Percentiles rank a stretch among this genome's conserved stretches.
Evolutionary conservation across 2,329 filamentous ascomycete genomes (phyloP).

Genomic region (Pseudogymnoascus sp.): DNA sequence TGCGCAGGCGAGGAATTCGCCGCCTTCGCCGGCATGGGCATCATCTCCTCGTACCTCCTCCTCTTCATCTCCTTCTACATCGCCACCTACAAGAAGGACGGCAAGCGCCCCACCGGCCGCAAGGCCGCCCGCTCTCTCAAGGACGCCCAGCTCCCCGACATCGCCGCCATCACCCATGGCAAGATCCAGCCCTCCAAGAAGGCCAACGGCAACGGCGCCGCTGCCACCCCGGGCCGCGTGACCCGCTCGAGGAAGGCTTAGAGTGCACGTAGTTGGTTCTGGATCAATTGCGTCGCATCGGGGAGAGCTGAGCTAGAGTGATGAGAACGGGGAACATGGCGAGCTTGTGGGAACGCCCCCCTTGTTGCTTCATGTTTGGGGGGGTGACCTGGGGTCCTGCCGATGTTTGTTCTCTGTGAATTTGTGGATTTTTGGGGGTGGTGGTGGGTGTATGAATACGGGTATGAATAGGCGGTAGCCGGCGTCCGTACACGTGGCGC

Average conservation of each 20-base stretch:
- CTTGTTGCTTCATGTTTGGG: background rate
- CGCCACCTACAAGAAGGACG: slow-evolving; percentile 86
- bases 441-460: background rate
- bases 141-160: slow-evolving; percentile 27
- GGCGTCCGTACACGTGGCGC: background rate
- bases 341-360: background rate
- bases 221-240: slow-evolving; percentile 24
- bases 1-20: slow-evolving; percentile 97
- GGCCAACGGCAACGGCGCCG: slow-evolving; percentile 40
- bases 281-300: background rate
- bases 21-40: slow-evolving; percentile 83
- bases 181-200: slow-evolving; percentile 43
- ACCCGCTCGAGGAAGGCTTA: slow-evolving; percentile 31
- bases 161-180: slow-evolving; percentile 25
- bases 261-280: background rate
- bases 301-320: background rate
- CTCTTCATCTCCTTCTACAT: slow-evolving; percentile 99
- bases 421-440: background rate
- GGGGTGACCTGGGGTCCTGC: background rate
- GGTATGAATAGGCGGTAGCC: background rate
- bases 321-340: background rate
- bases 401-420: background rate
- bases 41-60: slow-evolving; percentile 89
- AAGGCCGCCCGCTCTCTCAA: slow-evolving; percentile 55
- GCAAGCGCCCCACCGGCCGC: slow-evolving; percentile 73